Conservation (phyloP, 495 filamentous ascomycete genomes). For the Endocarpon pusillum region DNA sequence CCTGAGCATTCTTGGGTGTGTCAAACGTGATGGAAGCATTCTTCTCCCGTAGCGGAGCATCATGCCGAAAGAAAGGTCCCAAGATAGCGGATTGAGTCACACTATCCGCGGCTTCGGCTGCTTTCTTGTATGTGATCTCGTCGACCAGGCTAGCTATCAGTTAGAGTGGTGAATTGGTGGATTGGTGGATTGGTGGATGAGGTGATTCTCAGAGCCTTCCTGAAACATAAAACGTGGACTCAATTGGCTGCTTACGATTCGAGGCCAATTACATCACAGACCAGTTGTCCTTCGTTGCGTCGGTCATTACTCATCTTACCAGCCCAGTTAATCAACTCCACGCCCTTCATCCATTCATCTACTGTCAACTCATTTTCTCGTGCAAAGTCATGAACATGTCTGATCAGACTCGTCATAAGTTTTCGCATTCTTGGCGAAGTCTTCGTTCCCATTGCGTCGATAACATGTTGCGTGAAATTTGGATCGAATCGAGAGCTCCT, state of each 20-base stretch:
- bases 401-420: slow-evolving; percentile 25
- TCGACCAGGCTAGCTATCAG: slow-evolving; percentile 37
- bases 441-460: slow-evolving; percentile 52
- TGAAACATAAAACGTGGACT: background rate
- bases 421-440: slow-evolving; percentile 35
- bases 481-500: slow-evolving; percentile 40
- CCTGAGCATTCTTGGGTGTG: slow-evolving; percentile 32
- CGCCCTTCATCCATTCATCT: slow-evolving; percentile 30
- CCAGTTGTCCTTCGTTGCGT: slow-evolving; percentile 56
- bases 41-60: slow-evolving; percentile 45
- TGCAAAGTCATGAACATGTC: slow-evolving; percentile 29
- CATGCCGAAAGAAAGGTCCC: slow-evolving; percentile 60
- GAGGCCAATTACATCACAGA: slow-evolving; percentile 56
- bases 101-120: slow-evolving; percentile 27
- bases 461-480: slow-evolving; percentile 50
- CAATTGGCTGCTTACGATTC: slow-evolving; percentile 33
- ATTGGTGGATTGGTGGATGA: background rate
- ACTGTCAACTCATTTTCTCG: slow-evolving; percentile 32
- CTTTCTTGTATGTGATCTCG: slow-evolving; percentile 56
- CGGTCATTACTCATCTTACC: slow-evolving; percentile 52
- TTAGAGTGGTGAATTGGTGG: too few species aligned
- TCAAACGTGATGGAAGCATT: slow-evolving; percentile 48
- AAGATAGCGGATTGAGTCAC: slow-evolving; percentile 57
- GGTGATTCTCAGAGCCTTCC: background rate
- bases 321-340: slow-evolving; percentile 49